Evolutionary conservation across 2,329 filamentous ascomycete species (phyloP).

Genomic region (Gremmenia infestans): DNA sequence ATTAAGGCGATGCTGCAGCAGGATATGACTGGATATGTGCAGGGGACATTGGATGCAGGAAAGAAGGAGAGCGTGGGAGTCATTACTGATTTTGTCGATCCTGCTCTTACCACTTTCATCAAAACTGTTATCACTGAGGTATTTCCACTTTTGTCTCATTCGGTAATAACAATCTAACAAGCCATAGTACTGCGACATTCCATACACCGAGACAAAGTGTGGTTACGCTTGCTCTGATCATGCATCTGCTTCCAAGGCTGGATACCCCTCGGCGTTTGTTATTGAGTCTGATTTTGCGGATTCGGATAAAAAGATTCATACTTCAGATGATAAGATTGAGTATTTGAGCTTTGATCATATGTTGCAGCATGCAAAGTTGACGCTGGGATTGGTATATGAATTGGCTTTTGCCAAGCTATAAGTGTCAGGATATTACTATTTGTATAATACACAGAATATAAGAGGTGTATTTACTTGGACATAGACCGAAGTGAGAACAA

Average conservation of each 20-base stretch:
- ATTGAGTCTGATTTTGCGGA: conserved; percentile 68
- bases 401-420: conserved; percentile 63
- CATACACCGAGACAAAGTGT: conserved; percentile 81
- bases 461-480: too few species aligned
- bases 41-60: conserved; percentile 77
- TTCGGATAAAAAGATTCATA: conserved; percentile 65
- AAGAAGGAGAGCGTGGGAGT: conserved; percentile 83
- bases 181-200: conserved; percentile 75
- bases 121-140: conserved; percentile 75
- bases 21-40: conserved; percentile 91
- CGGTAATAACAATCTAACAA: conserved; percentile 4
- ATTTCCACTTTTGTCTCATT: conserved; percentile 14
- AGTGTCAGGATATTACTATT: not conserved
- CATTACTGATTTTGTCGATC: conserved; percentile 86
- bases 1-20: conserved; percentile 97
- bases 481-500: too few species aligned
- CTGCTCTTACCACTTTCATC: conserved; percentile 79
- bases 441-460: not conserved
- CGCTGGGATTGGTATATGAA: conserved; percentile 78
- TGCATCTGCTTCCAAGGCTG: conserved; percentile 66
- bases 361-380: conserved; percentile 84
- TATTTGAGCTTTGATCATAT: conserved; percentile 82
- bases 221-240: conserved; percentile 81
- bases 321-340: conserved; percentile 64
- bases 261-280: conserved; percentile 70